Evolutionary conservation across 164 flowering plant species (phyloP).

Genomic region (Liriodendron chinense): DNA sequence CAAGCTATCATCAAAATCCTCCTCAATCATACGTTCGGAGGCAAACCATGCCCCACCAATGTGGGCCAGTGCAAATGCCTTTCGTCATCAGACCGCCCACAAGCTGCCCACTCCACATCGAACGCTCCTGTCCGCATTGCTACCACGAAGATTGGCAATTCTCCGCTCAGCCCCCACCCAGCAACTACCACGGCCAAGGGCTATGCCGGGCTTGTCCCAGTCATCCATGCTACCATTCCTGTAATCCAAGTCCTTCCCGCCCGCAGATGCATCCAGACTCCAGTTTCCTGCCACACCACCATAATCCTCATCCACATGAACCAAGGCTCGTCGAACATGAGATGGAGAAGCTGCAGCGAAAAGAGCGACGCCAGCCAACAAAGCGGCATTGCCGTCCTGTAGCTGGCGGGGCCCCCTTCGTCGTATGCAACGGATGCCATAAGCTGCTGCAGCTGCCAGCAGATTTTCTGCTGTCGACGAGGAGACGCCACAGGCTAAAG

Average conservation of each 20-base stretch:
- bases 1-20: constrained; percentile 18
- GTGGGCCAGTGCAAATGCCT: constrained; percentile 23
- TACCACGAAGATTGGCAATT: constrained; percentile 30
- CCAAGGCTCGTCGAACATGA: not conserved
- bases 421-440: constrained; percentile 52
- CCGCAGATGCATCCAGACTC: constrained; percentile 29
- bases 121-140: constrained; percentile 30
- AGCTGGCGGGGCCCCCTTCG: constrained; percentile 72
- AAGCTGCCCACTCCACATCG: constrained; percentile 25
- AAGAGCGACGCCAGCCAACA: not conserved
- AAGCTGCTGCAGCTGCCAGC: constrained; percentile 59
- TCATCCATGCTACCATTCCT: constrained; percentile 16
- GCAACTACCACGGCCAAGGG: constrained; percentile 15
- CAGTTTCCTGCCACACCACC: constrained; percentile 20
- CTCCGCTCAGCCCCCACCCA: constrained; percentile 31
- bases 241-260: constrained; percentile 35
- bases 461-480: constrained; percentile 51
- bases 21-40: constrained; percentile 23
- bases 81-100: constrained; percentile 42
- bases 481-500: constrained; percentile 38
- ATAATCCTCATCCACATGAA: constrained; percentile 24
- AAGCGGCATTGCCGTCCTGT: constrained; percentile 36
- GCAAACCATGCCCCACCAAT: constrained; percentile 25
- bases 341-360: not conserved
- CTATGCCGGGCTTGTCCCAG: constrained; percentile 19